Percentiles rank a stretch among this genome's conserved stretches.
Evolutionary conservation across 768 basidiomycete species (phyloP).

Genomic region (Leucosporidium scottii): DNA sequence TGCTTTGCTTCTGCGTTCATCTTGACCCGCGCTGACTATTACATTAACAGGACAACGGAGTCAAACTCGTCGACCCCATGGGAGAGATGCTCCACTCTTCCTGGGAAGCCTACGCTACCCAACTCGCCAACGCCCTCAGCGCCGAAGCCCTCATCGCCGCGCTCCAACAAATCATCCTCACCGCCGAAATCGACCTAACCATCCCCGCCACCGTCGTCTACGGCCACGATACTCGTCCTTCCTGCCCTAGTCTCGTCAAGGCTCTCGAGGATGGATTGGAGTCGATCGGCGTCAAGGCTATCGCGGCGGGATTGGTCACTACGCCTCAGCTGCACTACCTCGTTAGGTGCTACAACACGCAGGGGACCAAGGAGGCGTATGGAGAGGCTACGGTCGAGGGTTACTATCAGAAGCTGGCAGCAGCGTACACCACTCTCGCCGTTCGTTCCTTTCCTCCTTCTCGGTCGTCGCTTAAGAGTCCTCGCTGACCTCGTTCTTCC

Average conservation of each 20-base stretch:
- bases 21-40: neutral
- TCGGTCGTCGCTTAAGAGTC: too few relatives aligned
- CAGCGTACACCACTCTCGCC: conserved; percentile 76
- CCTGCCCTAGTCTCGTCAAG: conserved; percentile 64
- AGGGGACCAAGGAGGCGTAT: conserved; percentile 66
- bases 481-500: neutral
- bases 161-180: conserved; percentile 57
- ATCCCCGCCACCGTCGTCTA: conserved; percentile 78
- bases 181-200: conserved; percentile 65
- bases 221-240: conserved; percentile 87
- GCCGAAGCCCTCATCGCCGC: conserved; percentile 64
- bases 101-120: conserved; percentile 86
- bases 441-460: conserved; percentile 50
- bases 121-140: conserved; percentile 71
- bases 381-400: conserved; percentile 71
- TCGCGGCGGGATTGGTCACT: conserved; percentile 74
- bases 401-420: conserved; percentile 76
- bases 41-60: conserved; percentile 78
- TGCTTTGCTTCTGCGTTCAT: neutral
- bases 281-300: conserved; percentile 46
- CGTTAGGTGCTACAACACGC: conserved; percentile 80
- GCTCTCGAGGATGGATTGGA: conserved; percentile 73
- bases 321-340: conserved; percentile 95
- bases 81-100: conserved; percentile 94
- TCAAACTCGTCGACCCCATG: conserved; percentile 92